These are phyloP conservation scores for Pythium monospermum DNA, from an alignment of 352 stramenopile genomes.

Conservation along the genomic window DNA sequence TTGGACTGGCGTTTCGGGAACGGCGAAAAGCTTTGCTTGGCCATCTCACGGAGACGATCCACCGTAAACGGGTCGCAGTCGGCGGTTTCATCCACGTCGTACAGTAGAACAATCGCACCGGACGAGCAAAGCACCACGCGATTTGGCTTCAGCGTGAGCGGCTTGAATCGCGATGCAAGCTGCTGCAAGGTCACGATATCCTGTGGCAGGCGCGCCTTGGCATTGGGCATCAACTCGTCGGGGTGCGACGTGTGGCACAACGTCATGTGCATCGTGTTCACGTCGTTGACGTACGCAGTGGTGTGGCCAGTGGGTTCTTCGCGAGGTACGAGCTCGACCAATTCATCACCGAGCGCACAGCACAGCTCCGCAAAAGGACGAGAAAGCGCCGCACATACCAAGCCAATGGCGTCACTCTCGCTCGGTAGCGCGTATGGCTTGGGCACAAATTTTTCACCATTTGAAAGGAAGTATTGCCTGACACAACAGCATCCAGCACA, in stretches of 20 bases:
- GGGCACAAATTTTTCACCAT: slow-evolving; percentile 31
- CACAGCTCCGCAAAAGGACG: slow-evolving; percentile 30
- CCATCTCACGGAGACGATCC: slow-evolving; percentile 43
- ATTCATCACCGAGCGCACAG: slow-evolving; percentile 32
- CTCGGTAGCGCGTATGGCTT: slow-evolving; percentile 46
- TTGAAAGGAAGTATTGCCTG: slow-evolving; percentile 17
- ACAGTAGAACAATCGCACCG: slow-evolving; percentile 64
- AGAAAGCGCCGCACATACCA: slow-evolving; percentile 47
- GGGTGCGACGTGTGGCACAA: slow-evolving; percentile 78
- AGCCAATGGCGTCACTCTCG: slow-evolving; percentile 37
- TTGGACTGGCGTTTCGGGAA: slow-evolving; percentile 33
- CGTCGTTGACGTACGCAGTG: slow-evolving; percentile 53
- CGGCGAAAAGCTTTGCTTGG: slow-evolving; percentile 40
- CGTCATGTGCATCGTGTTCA: slow-evolving; percentile 73
- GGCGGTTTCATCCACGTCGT: slow-evolving; percentile 34
- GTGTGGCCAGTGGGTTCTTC: slow-evolving; percentile 25
- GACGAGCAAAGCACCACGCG: slow-evolving; percentile 56
- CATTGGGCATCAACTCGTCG: slow-evolving; percentile 40
- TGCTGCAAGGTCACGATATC: slow-evolving; percentile 40
- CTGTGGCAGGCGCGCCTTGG: slow-evolving; percentile 26
- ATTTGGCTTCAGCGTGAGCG: slow-evolving; percentile 42
- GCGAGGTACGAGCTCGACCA: slow-evolving; percentile 40
- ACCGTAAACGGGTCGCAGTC: slow-evolving; percentile 45
- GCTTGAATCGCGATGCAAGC: slow-evolving; percentile 32
- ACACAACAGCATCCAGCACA: too few relatives aligned